phyloP scores from a whole-genome alignment of 2,329 filamentous ascomycete species.

The Fusarium staphyleae region DNA sequence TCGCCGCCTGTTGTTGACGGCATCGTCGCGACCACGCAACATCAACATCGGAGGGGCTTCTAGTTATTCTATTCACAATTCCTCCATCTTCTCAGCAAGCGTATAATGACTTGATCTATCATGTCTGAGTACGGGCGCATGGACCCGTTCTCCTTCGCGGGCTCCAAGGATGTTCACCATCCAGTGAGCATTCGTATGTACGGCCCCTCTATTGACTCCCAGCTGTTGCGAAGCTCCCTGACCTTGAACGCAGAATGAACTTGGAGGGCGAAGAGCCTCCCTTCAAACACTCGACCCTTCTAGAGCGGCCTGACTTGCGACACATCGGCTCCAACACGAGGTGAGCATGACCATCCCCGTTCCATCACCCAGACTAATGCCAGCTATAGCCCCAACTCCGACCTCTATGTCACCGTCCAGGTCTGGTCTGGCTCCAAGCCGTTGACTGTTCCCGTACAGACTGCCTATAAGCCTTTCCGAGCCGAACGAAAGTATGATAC shows the following conservation, averaged over 20 bases:
- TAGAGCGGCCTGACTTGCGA: slow-evolving; percentile 80
- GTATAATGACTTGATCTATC: slow-evolving; percentile 42
- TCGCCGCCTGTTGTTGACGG: neutral
- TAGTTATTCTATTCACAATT: neutral
- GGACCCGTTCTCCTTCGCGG: slow-evolving; percentile 96
- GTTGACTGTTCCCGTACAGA: slow-evolving; percentile 89
- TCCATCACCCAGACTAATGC: slow-evolving; percentile 32
- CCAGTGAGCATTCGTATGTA: slow-evolving; percentile 73
- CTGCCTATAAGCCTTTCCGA: slow-evolving; percentile 90
- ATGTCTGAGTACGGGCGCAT: slow-evolving; percentile 62
- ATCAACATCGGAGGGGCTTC: too few relatives aligned
- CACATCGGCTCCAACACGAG: slow-evolving; percentile 87
- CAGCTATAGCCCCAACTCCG: slow-evolving; percentile 71
- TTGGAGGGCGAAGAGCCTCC: slow-evolving; percentile 55
- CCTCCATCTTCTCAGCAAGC: neutral
- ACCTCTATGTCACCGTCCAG: slow-evolving; percentile 91
- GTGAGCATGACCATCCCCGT: slow-evolving; percentile 48
- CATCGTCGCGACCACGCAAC: slow-evolving; percentile 2
- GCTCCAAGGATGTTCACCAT: slow-evolving; percentile 82
- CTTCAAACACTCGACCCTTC: slow-evolving; percentile 68
- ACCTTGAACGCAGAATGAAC: slow-evolving; percentile 51
- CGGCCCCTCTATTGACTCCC: neutral
- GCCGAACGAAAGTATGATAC: slow-evolving; percentile 65
- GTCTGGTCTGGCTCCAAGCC: slow-evolving; percentile 97
- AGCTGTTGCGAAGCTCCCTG: slow-evolving; percentile 11